Evolutionary conservation across 2,329 filamentous ascomycete genomes (phyloP).

Genomic region (Talaromyces sp.): DNA sequence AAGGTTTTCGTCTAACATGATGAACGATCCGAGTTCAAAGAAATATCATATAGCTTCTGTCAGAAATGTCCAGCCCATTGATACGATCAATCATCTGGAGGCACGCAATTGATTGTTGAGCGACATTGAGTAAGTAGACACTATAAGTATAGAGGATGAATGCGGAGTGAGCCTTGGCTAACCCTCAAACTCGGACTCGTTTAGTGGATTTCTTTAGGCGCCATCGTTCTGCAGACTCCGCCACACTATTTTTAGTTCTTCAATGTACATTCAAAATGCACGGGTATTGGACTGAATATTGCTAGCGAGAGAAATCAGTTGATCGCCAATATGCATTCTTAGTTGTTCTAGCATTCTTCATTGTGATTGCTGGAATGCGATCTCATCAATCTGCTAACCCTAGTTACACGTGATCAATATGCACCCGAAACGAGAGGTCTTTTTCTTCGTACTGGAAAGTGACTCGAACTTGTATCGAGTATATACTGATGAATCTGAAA

Average conservation of each 20-base stretch:
- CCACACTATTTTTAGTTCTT: conserved; percentile 7
- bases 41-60: not conserved
- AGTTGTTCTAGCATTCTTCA: not conserved
- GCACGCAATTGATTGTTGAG: not conserved
- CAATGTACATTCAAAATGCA: not conserved
- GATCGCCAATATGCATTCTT: not conserved
- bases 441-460: not conserved
- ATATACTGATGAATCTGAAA: not conserved
- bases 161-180: conserved; percentile 3
- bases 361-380: not conserved
- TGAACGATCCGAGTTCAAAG: not conserved
- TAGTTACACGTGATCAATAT: not conserved
- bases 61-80: not conserved
- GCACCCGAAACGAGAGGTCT: not conserved
- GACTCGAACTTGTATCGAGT: not conserved
- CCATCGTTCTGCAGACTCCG: conserved; percentile 9
- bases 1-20: conserved; percentile 85
- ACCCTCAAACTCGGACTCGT: not conserved
- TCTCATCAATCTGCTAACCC: not conserved
- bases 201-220: not conserved
- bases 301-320: not conserved
- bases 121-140: not conserved
- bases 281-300: not conserved
- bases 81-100: not conserved
- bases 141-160: not conserved